These are phyloP conservation scores for Pseudozyma tsukubaensis DNA, from an alignment of 1,284 basidiomycete genomes.

Conservation along the genomic window DNA sequence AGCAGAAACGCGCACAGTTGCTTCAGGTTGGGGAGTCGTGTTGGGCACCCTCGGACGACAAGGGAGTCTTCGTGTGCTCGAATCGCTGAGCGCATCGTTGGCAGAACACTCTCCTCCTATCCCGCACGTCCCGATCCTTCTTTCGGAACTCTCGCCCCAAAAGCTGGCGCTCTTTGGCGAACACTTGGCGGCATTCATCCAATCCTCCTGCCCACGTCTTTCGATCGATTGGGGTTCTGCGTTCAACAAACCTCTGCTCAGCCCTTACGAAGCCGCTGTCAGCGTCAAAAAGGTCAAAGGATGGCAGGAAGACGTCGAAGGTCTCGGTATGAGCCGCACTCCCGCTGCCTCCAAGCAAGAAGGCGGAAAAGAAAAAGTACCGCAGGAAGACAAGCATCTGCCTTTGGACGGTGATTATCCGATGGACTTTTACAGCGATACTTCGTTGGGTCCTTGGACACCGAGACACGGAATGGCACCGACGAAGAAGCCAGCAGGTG, in stretches of 20 bases:
- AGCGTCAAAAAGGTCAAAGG: constrained; percentile 79
- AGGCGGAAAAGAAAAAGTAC: constrained; percentile 9
- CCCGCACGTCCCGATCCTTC: constrained; percentile 86
- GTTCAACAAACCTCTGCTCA: constrained; percentile 87
- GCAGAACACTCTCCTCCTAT: constrained; percentile 46
- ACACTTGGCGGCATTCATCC: constrained; percentile 86
- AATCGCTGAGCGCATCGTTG: constrained; percentile 67
- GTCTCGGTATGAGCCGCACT: constrained; percentile 69
- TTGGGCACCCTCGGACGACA: constrained; percentile 95
- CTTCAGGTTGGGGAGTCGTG: constrained; percentile 84
- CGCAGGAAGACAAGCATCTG: constrained; percentile 29
- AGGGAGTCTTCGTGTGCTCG: constrained; percentile 88
- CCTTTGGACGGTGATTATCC: constrained; percentile 76
- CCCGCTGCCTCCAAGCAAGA: constrained; percentile 22
- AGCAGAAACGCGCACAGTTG: constrained; percentile 46
- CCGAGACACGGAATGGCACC: constrained; percentile 68
- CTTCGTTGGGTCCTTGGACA: constrained; percentile 73
- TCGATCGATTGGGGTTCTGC: constrained; percentile 93
- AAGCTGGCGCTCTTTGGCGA: constrained; percentile 85
- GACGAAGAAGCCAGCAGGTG: constrained; percentile 39
- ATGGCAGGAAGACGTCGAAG: constrained; percentile 71
- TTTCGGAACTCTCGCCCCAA: constrained; percentile 94
- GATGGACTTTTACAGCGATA: constrained; percentile 95
- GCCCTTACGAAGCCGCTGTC: constrained; percentile 92
- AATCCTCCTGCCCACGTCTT: constrained; percentile 93